phyloP scores from a whole-genome alignment of 169 alveolate species.

The Plasmodium berghei region DNA sequence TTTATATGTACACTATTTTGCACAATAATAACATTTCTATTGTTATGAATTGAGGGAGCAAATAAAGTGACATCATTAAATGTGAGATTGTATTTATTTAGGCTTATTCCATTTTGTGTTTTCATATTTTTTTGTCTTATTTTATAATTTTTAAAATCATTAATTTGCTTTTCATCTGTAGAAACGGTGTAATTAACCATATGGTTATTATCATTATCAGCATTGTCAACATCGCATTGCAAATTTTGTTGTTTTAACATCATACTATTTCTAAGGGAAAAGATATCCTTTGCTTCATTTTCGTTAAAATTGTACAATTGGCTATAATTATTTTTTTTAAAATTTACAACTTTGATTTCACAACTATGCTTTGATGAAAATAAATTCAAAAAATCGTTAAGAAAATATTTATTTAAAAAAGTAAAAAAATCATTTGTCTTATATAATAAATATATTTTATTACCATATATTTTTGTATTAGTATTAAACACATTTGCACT shows the following conservation, averaged over 20 bases:
- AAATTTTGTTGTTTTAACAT: background rate
- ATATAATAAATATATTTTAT: constrained; percentile 2
- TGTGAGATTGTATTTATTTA: constrained; percentile 21
- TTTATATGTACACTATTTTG: constrained; percentile 28
- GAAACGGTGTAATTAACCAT: background rate
- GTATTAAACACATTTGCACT: constrained; percentile 15
- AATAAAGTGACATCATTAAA: constrained; percentile 17
- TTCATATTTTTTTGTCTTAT: constrained; percentile 26
- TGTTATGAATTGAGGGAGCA: constrained; percentile 17
- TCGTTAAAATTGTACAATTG: background rate
- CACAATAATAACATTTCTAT: constrained; percentile 19
- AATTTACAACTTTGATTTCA: background rate
- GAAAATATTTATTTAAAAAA: constrained; percentile 41
- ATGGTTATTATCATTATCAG: background rate
- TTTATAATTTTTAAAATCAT: background rate
- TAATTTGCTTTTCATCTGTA: background rate
- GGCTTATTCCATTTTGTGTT: background rate
- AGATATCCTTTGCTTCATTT: background rate
- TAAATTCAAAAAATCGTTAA: constrained; percentile 18
- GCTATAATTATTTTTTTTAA: background rate
- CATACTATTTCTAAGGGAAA: background rate
- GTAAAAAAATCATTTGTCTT: constrained; percentile 45
- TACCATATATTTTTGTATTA: constrained; percentile 20
- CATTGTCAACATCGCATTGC: background rate
- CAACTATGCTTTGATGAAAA: constrained; percentile 31